These are phyloP conservation scores for Fragaria ananassa DNA, from an alignment of 306 rosid genomes.

Conservation along the genomic window DNA sequence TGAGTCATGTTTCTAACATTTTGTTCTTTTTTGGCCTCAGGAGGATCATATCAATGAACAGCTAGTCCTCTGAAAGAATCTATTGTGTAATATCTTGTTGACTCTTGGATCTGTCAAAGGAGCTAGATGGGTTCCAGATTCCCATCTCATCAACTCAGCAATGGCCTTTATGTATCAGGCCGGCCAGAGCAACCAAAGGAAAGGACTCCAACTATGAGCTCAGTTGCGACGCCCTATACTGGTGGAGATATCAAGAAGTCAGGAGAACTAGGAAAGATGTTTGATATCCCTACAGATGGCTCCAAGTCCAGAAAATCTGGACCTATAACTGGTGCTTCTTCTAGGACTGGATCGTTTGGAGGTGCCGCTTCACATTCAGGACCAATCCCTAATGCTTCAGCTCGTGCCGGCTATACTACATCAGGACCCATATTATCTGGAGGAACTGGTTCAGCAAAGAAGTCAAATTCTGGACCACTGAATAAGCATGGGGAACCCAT, in stretches of 20 bases:
- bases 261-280: conserved; percentile 95
- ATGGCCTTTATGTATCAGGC: conserved; percentile 96
- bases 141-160: conserved; percentile 99
- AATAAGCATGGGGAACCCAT: conserved; percentile 95
- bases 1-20: background rate
- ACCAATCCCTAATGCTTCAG: conserved; percentile 70
- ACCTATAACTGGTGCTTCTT: conserved; percentile 62
- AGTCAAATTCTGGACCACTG: conserved; percentile 91
- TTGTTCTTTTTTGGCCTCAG: background rate
- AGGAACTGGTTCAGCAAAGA: conserved; percentile 70
- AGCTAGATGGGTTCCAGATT: conserved; percentile 89
- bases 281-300: conserved; percentile 84
- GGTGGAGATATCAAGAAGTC: conserved; percentile 97
- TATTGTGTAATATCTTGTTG: background rate
- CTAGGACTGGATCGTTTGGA: conserved; percentile 88
- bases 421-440: conserved; percentile 62
- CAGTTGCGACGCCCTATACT: conserved; percentile 87
- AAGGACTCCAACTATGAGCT: conserved; percentile 92
- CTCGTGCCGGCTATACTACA: conserved; percentile 63
- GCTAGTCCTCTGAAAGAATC: background rate
- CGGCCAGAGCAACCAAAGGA: conserved; percentile 98
- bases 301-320: conserved; percentile 96
- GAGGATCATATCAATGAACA: background rate
- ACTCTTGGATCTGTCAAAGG: conserved; percentile 33
- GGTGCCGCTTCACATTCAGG: conserved; percentile 95